Evolutionary conservation across 1,139 yeast species (phyloP).

Genomic region (Scheffersomyces quercinus): DNA sequence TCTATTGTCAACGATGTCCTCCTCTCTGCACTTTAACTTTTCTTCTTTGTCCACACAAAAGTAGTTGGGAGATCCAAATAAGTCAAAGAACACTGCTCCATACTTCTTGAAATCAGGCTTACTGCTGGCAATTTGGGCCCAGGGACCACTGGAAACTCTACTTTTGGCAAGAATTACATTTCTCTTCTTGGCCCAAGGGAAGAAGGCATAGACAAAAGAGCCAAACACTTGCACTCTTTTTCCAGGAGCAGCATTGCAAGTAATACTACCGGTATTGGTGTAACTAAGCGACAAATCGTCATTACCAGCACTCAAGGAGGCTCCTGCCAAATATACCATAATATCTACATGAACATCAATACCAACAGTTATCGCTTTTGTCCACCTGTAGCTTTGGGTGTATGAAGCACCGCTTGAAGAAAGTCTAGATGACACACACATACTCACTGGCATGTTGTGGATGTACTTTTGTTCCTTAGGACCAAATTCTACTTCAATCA

Average conservation of each 20-base stretch:
- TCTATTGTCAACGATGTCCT: not conserved
- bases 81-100: slow-evolving; percentile 19
- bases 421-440: slow-evolving; percentile 17
- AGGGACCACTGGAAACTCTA: not conserved
- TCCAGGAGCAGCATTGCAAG: slow-evolving; percentile 18
- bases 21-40: slow-evolving; percentile 13
- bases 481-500: slow-evolving; percentile 22
- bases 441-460: slow-evolving; percentile 16
- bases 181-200: slow-evolving; percentile 17
- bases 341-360: slow-evolving; percentile 10
- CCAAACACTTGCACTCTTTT: slow-evolving; percentile 20
- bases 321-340: slow-evolving; percentile 10
- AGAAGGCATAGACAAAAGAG: slow-evolving; percentile 11
- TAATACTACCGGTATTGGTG: slow-evolving; percentile 14
- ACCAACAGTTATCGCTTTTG: slow-evolving; percentile 6
- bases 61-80: slow-evolving; percentile 11
- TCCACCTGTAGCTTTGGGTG: slow-evolving; percentile 14
- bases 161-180: slow-evolving; percentile 5
- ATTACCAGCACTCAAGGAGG: slow-evolving; percentile 9
- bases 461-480: slow-evolving; percentile 2
- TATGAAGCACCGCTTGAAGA: slow-evolving; percentile 20
- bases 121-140: not conserved
- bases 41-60: slow-evolving; percentile 19
- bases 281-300: slow-evolving; percentile 13
- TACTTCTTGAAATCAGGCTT: slow-evolving; percentile 4